phyloP scores from a whole-genome alignment of 2,329 filamentous ascomycete genomes.

The Cyphellophora attinorum region DNA sequence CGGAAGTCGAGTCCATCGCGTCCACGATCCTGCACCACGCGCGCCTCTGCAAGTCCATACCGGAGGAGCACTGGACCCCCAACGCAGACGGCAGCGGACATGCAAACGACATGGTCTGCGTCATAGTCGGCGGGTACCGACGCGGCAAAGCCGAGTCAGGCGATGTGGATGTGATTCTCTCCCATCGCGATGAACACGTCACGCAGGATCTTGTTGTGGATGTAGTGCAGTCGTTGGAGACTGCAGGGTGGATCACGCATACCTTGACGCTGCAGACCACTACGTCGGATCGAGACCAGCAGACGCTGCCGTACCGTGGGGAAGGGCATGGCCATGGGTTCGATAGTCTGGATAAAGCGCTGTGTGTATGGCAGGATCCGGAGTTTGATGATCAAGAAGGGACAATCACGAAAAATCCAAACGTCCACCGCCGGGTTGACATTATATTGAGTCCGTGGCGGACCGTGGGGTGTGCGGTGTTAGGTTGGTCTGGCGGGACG shows the following conservation, averaged over 20 bases:
- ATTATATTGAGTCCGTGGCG: conserved; percentile 87
- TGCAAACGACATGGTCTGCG: conserved; percentile 43
- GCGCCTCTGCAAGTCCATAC: conserved; percentile 6
- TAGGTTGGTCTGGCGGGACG: conserved; percentile 81
- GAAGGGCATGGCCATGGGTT: conserved; percentile 53
- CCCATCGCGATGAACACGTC: conserved; percentile 60
- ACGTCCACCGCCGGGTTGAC: conserved; percentile 75
- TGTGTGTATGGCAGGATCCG: conserved; percentile 84
- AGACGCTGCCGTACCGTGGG: conserved; percentile 45
- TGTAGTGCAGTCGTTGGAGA: conserved; percentile 63
- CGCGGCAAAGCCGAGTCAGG: conserved; percentile 64
- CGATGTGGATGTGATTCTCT: conserved; percentile 80
- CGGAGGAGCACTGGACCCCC: conserved; percentile 17
- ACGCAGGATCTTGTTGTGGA: conserved; percentile 63
- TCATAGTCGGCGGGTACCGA: conserved; percentile 72
- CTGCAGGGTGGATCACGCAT: conserved; percentile 65
- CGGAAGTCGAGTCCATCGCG: conserved; percentile 64
- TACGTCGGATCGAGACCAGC: conserved; percentile 64
- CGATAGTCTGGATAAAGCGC: conserved; percentile 80
- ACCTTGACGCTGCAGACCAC: conserved; percentile 62
- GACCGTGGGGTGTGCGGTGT: conserved; percentile 75
- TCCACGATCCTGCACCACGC: conserved; percentile 57
- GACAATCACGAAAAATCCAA: conserved; percentile 45
- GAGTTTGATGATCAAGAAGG: conserved; percentile 23
- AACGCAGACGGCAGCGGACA: too few species aligned